phyloP scores from a whole-genome alignment of 805 yeast genomes.

The Ogataea ramenticola region DNA sequence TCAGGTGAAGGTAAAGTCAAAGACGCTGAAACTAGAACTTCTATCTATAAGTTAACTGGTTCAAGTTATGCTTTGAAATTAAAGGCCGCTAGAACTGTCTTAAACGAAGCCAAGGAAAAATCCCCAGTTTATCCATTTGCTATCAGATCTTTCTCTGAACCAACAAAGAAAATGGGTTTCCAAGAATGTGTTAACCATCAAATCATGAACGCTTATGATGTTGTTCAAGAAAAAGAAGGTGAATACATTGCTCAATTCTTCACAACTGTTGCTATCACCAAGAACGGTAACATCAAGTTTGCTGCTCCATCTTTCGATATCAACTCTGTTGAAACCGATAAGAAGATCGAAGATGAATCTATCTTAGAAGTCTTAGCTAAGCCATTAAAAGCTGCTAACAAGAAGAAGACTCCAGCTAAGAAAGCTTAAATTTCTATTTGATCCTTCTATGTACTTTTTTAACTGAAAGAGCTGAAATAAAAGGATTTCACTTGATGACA shows the following conservation, averaged over 20 bases:
- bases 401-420: conserved; percentile 37
- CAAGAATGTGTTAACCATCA: conserved; percentile 65
- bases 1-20: conserved; percentile 62
- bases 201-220: conserved; percentile 61
- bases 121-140: conserved; percentile 64
- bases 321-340: conserved; percentile 45
- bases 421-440: conserved; percentile 18
- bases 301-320: conserved; percentile 48
- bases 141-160: conserved; percentile 57
- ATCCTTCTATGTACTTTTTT: no score
- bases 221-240: conserved; percentile 59
- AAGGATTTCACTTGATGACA: no score
- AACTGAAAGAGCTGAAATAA: no score
- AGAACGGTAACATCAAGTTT: conserved; percentile 61
- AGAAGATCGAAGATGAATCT: conserved; percentile 45
- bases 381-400: conserved; percentile 44
- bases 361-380: conserved; percentile 37
- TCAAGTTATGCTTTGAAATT: conserved; percentile 61
- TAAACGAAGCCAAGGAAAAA: conserved; percentile 61
- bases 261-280: conserved; percentile 70
- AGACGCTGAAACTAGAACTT: conserved; percentile 51
- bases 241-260: conserved; percentile 63
- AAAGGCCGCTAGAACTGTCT: conserved; percentile 59
- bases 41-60: conserved; percentile 68
- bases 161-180: conserved; percentile 66